phyloP scores from a whole-genome alignment of 2,329 filamentous ascomycete species.

The Pestalotiopsis sp. region DNA sequence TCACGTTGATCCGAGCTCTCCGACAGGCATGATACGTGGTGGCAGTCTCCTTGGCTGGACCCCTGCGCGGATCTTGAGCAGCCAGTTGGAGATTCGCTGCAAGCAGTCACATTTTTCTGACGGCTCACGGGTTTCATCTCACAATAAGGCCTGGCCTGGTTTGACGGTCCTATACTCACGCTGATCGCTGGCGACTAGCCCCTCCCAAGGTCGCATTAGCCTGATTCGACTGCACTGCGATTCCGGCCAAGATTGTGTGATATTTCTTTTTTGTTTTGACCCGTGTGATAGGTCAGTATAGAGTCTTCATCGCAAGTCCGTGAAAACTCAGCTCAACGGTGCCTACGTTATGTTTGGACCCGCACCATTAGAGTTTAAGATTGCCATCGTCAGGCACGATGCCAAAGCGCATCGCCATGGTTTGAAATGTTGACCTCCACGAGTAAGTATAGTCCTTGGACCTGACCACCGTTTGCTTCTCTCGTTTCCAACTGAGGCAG shows the following conservation, averaged over 20 bases:
- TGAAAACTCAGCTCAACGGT: neutral
- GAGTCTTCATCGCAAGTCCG: neutral
- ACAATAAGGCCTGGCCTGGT: constrained; percentile 1
- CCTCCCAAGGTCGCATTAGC: neutral
- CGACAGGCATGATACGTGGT: constrained; percentile 10
- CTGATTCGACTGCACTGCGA: too few relatives aligned
- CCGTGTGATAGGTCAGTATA: neutral
- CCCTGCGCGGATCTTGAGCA: constrained; percentile 5
- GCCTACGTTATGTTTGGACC: neutral
- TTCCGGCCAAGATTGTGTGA: too few relatives aligned
- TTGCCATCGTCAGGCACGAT: neutral
- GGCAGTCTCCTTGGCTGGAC: neutral
- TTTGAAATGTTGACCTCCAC: neutral
- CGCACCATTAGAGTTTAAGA: neutral
- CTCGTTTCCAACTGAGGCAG: neutral
- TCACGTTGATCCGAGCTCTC: constrained; percentile 8
- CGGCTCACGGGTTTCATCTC: constrained; percentile 7
- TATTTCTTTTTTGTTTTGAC: too few relatives aligned
- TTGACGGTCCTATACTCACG: neutral
- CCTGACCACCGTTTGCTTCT: neutral
- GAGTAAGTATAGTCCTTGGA: neutral
- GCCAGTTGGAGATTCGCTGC: neutral
- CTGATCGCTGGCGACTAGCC: neutral
- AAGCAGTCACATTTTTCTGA: neutral
- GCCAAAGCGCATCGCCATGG: neutral